Evolutionary conservation across 306 rosid species (phyloP), one percentile per base, ranked within the genome.

Genomic region (Cucurbita moschata): DNA sequence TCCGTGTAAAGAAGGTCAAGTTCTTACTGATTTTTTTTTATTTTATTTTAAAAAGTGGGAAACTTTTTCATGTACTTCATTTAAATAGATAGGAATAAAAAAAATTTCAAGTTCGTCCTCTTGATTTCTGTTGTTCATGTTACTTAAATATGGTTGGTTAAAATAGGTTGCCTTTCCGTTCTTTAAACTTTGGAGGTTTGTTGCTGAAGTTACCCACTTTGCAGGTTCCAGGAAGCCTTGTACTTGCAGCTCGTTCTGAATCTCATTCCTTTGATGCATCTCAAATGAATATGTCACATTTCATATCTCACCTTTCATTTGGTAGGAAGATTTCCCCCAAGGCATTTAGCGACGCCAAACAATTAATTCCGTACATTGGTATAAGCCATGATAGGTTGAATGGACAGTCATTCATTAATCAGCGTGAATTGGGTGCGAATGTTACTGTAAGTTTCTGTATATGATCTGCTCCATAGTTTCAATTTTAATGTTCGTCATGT

Each of bases 271-370:
- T 94, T 23, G 99, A 94, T 87, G 80, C 87, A 78, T 82, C 96
- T 77, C 96, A 86, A 80, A 94, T 94, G 96, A 94, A 94, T 83
- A 91, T 94, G 97, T 94, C 99, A 60, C 99, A 94, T 60, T 80
- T 90, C 81, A 26, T 94, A 82, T 78, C 91, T 77, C 87, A 90
- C 77, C 78, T 94, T 78, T 83, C 90, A 53, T 94, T 94, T 65
- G 99, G 99, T 47, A 86, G 84, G 86, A 87, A 18, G 77, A 51
- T 91, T 63, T 50, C 88, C 3, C 81, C 95, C 42, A 91, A 84
- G 82, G 83, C 82, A 74, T 76, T 91, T 87, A 84, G 55, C 74
- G 93, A 94, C 62, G 87, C 84, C 66, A 85, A 91, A 86, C 85
- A 84, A 72, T 76, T 91, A 83, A 77, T 89, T 80, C 99, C 99